Evolutionary conservation across 2,329 filamentous ascomycete genomes (phyloP), one percentile per base, ranked within the genome.

Genomic region (Lasiodiplodia sp.): DNA sequence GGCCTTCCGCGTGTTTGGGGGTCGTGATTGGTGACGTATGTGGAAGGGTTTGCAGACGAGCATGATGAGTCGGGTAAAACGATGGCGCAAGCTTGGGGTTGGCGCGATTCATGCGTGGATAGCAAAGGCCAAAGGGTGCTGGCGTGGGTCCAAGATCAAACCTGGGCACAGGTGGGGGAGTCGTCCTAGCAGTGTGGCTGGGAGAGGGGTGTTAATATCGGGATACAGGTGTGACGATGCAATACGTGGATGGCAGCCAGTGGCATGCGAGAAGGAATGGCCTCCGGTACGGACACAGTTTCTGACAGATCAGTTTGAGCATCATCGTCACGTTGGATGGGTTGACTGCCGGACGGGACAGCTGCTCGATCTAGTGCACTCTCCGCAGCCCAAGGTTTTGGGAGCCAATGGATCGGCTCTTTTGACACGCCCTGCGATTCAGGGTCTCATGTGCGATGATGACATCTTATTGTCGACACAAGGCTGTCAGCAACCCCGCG

Each of bases 1-100:
- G 60, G 40, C 28, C 60, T 44, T 64, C 47, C 52, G 25, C 47
- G 16, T 64, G 44, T 53, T 52, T 64, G 23, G 47, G 40, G 11
- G 38, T 64, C 31, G 60, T 38, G 60, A 64, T 64, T 47, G n/a
- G 37, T 64, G 60, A 64, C 60, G 60, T 64, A 64, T 31, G 60
- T 52, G 60, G 47, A 31, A 52, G 60, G 7, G 18, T 23, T 23
- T 23, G 47, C 55, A n/a, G n/a, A 31, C 57, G 37, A 25, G 57
- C 57, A 34, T 47, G 58, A 21, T 64, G 60, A 64, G 31, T 64
- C 60, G 60, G n/a, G 44, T 12, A 38, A 4, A 10, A 23, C 37
- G 38, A 47, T 5, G 47, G 28, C 31, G n/a, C 47, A 37, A n/a
- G 16, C 38, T 8, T 5, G 4, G 56, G 56, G 31, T 7, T 62